Evolutionary conservation across 2,329 filamentous ascomycete genomes (phyloP).

Genomic region (Gliomastix tumulicola): DNA sequence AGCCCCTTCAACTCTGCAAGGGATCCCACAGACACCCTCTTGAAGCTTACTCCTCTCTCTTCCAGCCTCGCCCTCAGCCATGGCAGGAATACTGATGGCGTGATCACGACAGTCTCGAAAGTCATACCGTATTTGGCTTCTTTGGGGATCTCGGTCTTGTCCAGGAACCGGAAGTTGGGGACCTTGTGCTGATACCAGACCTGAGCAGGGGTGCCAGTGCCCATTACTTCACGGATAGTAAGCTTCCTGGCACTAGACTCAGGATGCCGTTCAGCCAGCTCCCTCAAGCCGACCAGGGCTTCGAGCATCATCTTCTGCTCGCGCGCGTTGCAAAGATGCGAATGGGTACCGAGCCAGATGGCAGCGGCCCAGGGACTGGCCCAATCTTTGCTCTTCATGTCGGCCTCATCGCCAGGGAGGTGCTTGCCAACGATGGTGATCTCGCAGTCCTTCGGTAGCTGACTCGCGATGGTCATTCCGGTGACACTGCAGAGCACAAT

Average conservation of each 20-base stretch:
- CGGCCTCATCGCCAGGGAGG: constrained; percentile 17
- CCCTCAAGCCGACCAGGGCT: constrained; percentile 4
- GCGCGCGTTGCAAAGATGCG: not conserved
- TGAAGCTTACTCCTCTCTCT: constrained; percentile 6
- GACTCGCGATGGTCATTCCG: constrained; percentile 18
- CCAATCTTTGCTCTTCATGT: constrained; percentile 13
- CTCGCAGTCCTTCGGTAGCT: constrained; percentile 14
- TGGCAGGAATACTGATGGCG: constrained; percentile 4
- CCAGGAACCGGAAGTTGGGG: constrained; percentile 1
- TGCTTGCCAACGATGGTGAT: constrained; percentile 23
- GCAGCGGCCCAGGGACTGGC: constrained; percentile 23
- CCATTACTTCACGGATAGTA: constrained; percentile 5
- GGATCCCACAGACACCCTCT: constrained; percentile 2
- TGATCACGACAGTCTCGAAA: constrained; percentile 2
- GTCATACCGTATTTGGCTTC: constrained; percentile 1
- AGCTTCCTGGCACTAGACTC: constrained; percentile 3
- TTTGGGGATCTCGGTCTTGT: not conserved
- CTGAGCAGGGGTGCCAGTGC: constrained; percentile 2
- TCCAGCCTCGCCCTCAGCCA: constrained; percentile 7
- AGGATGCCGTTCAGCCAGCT: constrained; percentile 5
- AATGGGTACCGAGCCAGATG: constrained; percentile 14
- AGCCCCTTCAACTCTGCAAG: constrained; percentile 5
- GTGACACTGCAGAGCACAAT: constrained; percentile 14
- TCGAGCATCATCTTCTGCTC: constrained; percentile 17
- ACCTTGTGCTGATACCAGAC: constrained; percentile 6